Percentiles rank a stretch among this genome's conserved stretches.
Conservation (phyloP, 495 filamentous ascomycete species). For the Oidiodendron maius region DNA sequence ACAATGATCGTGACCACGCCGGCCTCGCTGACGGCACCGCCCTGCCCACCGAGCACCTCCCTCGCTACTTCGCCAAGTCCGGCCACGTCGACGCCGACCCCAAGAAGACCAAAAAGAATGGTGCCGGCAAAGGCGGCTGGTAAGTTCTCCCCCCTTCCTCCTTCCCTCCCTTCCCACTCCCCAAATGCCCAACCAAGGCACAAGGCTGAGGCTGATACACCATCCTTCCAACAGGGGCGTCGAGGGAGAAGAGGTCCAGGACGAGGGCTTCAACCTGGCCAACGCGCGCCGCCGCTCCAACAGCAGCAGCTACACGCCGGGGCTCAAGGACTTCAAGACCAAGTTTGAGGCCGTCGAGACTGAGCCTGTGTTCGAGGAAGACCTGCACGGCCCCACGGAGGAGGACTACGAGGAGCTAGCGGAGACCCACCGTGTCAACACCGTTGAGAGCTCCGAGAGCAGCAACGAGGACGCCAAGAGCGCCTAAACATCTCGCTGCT, state of each 20-base stretch:
- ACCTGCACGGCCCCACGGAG: constrained; percentile 52
- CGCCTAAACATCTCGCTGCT: too few relatives aligned
- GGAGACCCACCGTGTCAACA: constrained; percentile 36
- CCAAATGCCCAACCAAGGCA: constrained; percentile 5
- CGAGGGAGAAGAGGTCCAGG: constrained; percentile 74
- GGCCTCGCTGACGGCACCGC: constrained; percentile 42
- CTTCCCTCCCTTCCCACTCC: background rate
- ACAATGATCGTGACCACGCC: constrained; percentile 80
- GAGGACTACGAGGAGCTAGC: constrained; percentile 38
- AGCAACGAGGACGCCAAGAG: constrained; percentile 37
- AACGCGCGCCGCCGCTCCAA: constrained; percentile 91
- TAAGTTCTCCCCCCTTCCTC: constrained; percentile 36
- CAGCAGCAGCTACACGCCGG: constrained; percentile 62
- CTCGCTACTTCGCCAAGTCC: constrained; percentile 87
- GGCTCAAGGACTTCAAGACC: constrained; percentile 66
- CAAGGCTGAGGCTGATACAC: constrained; percentile 8
- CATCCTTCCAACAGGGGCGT: constrained; percentile 68
- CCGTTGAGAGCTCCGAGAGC: constrained; percentile 41
- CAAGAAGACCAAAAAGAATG: constrained; percentile 94
- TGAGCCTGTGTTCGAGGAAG: constrained; percentile 87
- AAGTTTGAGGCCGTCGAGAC: constrained; percentile 83
- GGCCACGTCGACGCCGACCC: constrained; percentile 79
- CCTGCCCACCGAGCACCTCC: constrained; percentile 55
- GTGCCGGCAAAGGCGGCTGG: constrained; percentile 91
- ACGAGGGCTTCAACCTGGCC: constrained; percentile 70